Evolutionary conservation across 352 stramenopile genomes (phyloP).

Genomic region (Pythium grandisporangium): DNA sequence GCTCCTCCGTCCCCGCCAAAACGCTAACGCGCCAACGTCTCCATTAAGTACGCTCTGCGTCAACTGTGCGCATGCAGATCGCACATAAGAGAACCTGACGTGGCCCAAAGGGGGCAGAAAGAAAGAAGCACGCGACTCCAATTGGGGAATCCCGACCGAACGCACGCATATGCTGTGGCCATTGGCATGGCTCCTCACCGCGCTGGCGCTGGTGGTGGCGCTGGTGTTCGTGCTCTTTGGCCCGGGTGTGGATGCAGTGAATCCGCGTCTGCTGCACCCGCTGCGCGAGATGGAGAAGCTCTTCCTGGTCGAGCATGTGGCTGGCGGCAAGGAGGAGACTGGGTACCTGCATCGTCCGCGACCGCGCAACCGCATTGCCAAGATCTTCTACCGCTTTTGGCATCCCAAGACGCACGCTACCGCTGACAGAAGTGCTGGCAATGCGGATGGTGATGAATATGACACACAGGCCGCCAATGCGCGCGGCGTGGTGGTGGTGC

Average conservation of each 20-base stretch:
- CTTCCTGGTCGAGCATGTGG: slow-evolving; percentile 44
- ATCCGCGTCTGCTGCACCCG: slow-evolving; percentile 24
- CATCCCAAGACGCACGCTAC: slow-evolving; percentile 37
- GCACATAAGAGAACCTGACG: too few species aligned
- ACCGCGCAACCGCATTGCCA: slow-evolving; percentile 22
- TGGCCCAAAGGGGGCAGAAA: too few species aligned
- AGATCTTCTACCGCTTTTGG: slow-evolving; percentile 72
- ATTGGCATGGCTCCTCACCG: slow-evolving; percentile 8
- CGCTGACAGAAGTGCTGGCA: too few species aligned
- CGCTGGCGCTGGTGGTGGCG: slow-evolving; percentile 13
- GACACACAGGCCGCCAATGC: slow-evolving; percentile 10
- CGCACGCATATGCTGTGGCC: slow-evolving; percentile 21
- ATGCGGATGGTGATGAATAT: too few species aligned
- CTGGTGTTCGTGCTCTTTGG: slow-evolving; percentile 34
- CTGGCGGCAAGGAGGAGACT: slow-evolving; percentile 32
- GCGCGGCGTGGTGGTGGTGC: slow-evolving; percentile 51
- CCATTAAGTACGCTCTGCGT: too few species aligned
- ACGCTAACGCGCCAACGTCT: too few species aligned
- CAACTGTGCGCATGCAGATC: too few species aligned
- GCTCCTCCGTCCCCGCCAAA: too few species aligned
- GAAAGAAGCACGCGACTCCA: too few species aligned
- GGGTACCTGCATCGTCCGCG: slow-evolving; percentile 31
- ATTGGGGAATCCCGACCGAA: too few species aligned
- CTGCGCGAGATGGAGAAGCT: slow-evolving; percentile 32
- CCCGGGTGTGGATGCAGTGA: slow-evolving; percentile 40